phyloP scores from a whole-genome alignment of 2,329 filamentous ascomycete genomes.

The Pseudonectria buxi region DNA sequence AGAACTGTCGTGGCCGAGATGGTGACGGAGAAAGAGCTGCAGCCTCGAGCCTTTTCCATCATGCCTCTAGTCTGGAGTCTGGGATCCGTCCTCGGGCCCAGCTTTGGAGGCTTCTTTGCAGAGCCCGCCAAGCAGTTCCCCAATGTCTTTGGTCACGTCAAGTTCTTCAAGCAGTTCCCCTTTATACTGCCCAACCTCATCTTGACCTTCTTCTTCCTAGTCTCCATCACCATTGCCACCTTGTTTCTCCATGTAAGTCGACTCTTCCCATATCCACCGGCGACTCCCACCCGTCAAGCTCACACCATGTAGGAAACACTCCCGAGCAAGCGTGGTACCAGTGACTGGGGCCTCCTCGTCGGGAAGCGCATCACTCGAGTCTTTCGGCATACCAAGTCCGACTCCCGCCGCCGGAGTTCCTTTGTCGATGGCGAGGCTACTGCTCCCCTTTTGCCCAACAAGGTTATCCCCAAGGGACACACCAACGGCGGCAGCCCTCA shows the following conservation, averaged over 20 bases:
- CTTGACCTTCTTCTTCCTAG: slow-evolving; percentile 66
- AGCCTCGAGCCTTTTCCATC: slow-evolving; percentile 82
- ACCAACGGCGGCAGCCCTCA: slow-evolving; percentile 5
- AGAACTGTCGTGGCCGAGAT: slow-evolving; percentile 89
- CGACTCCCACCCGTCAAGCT: background rate
- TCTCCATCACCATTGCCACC: slow-evolving; percentile 66
- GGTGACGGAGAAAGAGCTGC: slow-evolving; percentile 78
- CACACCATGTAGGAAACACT: slow-evolving; percentile 62
- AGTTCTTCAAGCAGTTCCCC: slow-evolving; percentile 68
- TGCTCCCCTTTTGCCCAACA: slow-evolving; percentile 44
- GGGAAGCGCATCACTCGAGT: slow-evolving; percentile 57
- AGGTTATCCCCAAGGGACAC: slow-evolving; percentile 19
- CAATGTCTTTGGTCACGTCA: slow-evolving; percentile 56
- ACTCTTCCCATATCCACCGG: background rate
- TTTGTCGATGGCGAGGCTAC: slow-evolving; percentile 52
- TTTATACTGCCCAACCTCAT: slow-evolving; percentile 82
- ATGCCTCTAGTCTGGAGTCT: slow-evolving; percentile 90
- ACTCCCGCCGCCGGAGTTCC: slow-evolving; percentile 35
- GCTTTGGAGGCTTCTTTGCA: slow-evolving; percentile 79
- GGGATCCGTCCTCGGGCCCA: slow-evolving; percentile 80
- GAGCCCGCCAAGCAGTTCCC: slow-evolving; percentile 73
- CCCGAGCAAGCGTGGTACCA: slow-evolving; percentile 57
- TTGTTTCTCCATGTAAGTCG: slow-evolving; percentile 64
- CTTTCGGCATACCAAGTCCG: slow-evolving; percentile 21
- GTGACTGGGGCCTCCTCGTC: slow-evolving; percentile 69